Base-by-base conservation (phyloP, 2,329 filamentous ascomycete genomes). In the Xylaria sp. region DNA sequence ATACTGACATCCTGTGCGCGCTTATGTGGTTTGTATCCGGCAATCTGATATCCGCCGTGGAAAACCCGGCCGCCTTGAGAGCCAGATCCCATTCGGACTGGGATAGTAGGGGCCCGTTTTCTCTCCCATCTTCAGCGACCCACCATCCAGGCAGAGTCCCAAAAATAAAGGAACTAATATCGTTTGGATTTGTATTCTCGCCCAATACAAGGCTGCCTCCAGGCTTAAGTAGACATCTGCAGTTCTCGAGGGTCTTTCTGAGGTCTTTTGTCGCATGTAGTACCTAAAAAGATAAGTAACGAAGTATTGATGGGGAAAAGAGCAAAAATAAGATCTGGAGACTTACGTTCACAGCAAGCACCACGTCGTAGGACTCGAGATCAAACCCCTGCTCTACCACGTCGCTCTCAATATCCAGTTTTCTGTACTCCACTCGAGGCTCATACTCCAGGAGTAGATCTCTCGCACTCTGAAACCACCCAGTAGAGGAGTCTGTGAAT, bases 151-250 rank as follows among this genome's bases (percentile, higher is more conserved):
- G 58, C 10, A 53, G 33, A 31, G 17, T 44, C 33, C 58, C 58
- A 36, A 61, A 61, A 42, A 61, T 61, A 33, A 61, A 61, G 36
- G 58, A 61, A 22, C 58, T 61, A 11, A 61, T 61, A 17, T 61
- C 58, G 17, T 53, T 61, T n/a, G 58, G 49, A 44, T 61, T 61
- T 10, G 58, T 61, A 31, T 61, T 53, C 36, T 61, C 58, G 42
- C 42, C 42, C 42, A 44, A 44, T 7, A 44, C 42, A 20, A 44
- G 42, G 42, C 11, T 44, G 6, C 42, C 42, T n/a, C 42, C 42
- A 6, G 42, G 42, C 22, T 44, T 44, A 5, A 44, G n/a, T 20
- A 44, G 25, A 33, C 58, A 36, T 25, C 58, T 61, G 17, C 58
- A 61, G 15, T 61, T 61, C n/a, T 44, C 36, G 22, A 61, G 58